Conservation (phyloP, 495 filamentous ascomycete genomes). For the Neurospora sp. region DNA sequence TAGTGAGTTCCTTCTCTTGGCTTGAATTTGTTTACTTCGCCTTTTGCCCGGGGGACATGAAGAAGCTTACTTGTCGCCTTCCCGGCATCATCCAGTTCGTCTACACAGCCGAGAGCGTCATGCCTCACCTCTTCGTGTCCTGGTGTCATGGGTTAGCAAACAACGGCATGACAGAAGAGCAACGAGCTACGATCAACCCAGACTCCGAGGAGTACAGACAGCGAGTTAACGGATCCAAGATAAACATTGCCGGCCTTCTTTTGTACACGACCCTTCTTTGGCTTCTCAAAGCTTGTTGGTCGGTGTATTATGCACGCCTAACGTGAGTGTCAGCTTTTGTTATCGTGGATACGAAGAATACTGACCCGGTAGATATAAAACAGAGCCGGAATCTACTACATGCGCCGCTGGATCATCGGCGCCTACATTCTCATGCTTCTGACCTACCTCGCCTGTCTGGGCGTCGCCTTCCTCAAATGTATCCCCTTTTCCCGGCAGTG, state of each 20-base stretch:
- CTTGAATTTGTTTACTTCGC: not conserved
- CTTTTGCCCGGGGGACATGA: not conserved
- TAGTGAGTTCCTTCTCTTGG: constrained; percentile 29
- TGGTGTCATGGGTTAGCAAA: constrained; percentile 33
- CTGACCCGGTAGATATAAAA: not conserved
- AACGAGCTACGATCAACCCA: constrained; percentile 31
- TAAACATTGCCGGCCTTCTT: constrained; percentile 44
- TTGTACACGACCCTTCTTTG: constrained; percentile 47
- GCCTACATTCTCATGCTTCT: constrained; percentile 34
- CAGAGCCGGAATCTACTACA: constrained; percentile 34
- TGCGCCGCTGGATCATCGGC: constrained; percentile 33
- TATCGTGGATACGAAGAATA: not conserved
- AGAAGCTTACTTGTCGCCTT: not conserved
- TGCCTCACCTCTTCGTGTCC: constrained; percentile 22
- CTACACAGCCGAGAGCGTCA: constrained; percentile 27
- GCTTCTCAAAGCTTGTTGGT: constrained; percentile 48
- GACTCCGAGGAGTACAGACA: constrained; percentile 32
- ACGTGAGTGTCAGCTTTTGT: constrained; percentile 28
- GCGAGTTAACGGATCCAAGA: constrained; percentile 47
- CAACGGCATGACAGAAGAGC: constrained; percentile 42
- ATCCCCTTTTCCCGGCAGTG: constrained; percentile 44
- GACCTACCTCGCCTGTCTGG: constrained; percentile 42
- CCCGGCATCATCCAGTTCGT: constrained; percentile 20
- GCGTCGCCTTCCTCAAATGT: constrained; percentile 27
- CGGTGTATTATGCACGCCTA: constrained; percentile 45